These are phyloP conservation scores for Centella asiatica DNA, from an alignment of 129 eudicot genomes.

Conservation along the genomic window DNA sequence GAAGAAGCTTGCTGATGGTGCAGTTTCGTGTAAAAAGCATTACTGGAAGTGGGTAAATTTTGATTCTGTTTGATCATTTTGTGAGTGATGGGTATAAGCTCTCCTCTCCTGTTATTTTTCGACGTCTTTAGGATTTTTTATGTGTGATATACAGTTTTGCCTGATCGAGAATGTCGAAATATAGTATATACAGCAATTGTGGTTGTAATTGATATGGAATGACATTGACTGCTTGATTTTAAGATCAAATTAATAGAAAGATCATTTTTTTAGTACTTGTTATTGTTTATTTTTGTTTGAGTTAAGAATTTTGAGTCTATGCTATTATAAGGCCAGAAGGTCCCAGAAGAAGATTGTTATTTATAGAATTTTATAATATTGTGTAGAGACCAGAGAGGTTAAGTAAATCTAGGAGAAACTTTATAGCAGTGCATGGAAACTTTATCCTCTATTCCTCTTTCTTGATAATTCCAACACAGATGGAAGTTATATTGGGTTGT, in stretches of 20 bases:
- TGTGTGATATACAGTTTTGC: conserved; percentile 9
- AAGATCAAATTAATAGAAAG: background rate
- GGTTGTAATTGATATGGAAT: conserved; percentile 7
- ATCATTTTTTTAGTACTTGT: background rate
- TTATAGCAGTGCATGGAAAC: too few relatives aligned
- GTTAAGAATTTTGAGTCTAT: too few relatives aligned
- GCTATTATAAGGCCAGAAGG: too few relatives aligned
- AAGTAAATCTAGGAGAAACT: background rate
- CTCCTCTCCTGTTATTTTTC: conserved; percentile 12
- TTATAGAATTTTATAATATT: too few relatives aligned
- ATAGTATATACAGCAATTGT: conserved; percentile 3
- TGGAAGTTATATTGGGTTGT: conserved; percentile 1
- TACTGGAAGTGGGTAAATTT: conserved; percentile 87
- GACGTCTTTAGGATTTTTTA: background rate
- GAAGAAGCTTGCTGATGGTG: conserved; percentile 27
- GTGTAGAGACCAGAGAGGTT: too few relatives aligned
- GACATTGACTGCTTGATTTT: background rate
- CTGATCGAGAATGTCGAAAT: background rate
- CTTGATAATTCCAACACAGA: background rate
- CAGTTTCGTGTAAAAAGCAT: conserved; percentile 71
- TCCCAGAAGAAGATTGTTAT: too few relatives aligned
- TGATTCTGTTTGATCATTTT: conserved; percentile 24
- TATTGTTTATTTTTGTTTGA: background rate
- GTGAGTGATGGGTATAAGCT: conserved; percentile 36
- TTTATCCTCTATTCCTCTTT: too few relatives aligned